phyloP scores from a whole-genome alignment of 257 asterid species.

The Solanum dulcamara region DNA sequence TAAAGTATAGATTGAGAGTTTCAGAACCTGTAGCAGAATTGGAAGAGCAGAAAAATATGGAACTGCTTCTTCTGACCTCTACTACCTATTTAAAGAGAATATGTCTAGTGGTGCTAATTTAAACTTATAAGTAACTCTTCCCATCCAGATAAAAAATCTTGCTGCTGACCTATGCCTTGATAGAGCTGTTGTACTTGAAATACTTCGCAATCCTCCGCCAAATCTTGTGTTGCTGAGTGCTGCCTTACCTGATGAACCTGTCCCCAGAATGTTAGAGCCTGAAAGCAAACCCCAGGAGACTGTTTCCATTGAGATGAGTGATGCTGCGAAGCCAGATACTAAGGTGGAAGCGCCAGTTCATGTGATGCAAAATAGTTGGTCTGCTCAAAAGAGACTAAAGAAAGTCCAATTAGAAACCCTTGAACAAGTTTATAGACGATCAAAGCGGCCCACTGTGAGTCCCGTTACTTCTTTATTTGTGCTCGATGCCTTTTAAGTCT shows the following conservation, averaged over 20 bases:
- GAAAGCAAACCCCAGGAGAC: slow-evolving; percentile 23
- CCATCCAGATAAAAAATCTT: slow-evolving; percentile 74
- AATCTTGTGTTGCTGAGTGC: slow-evolving; percentile 75
- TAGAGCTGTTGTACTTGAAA: slow-evolving; percentile 62
- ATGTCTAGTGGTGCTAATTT: background rate
- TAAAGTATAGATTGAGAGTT: background rate
- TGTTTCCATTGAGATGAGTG: slow-evolving; percentile 22
- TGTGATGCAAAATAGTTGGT: slow-evolving; percentile 71
- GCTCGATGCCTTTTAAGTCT: background rate
- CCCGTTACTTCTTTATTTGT: background rate
- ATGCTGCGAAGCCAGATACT: slow-evolving; percentile 19
- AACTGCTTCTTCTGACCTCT: background rate
- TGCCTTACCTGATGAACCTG: slow-evolving; percentile 72
- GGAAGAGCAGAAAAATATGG: background rate
- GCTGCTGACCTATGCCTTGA: slow-evolving; percentile 86
- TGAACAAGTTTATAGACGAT: slow-evolving; percentile 55
- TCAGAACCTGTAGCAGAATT: background rate
- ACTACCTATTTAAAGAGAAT: background rate
- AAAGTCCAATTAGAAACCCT: slow-evolving; percentile 79
- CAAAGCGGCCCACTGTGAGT: slow-evolving; percentile 98
- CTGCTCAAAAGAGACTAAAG: slow-evolving; percentile 78
- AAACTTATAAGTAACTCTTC: slow-evolving; percentile 2
- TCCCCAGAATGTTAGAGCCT: slow-evolving; percentile 25
- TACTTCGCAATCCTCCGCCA: slow-evolving; percentile 90
- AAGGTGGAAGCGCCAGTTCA: slow-evolving; percentile 57